Evolutionary conservation across 2,329 filamentous ascomycete genomes (phyloP).

Genomic region (Botrytis fragariae): DNA sequence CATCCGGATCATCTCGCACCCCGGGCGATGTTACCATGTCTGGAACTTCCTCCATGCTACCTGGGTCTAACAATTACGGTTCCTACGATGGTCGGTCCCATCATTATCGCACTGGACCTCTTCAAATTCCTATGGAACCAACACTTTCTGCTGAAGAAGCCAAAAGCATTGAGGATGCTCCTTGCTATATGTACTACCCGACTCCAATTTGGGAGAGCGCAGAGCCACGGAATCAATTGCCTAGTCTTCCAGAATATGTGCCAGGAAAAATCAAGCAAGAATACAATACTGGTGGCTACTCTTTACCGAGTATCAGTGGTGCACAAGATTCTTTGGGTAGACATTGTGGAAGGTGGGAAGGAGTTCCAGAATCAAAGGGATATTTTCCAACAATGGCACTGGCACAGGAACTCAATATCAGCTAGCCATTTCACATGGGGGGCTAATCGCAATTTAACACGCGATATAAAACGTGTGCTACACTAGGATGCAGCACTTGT

Average conservation of each 20-base stretch:
- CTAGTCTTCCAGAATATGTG: slow-evolving; percentile 30
- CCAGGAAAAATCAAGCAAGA: slow-evolving; percentile 35
- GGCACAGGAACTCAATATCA: slow-evolving; percentile 38
- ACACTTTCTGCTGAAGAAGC: slow-evolving; percentile 36
- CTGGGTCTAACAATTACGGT: slow-evolving; percentile 30
- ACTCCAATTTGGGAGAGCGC: slow-evolving; percentile 34
- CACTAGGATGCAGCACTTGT: background rate
- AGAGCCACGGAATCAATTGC: slow-evolving; percentile 34
- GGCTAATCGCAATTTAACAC: background rate
- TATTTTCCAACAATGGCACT: slow-evolving; percentile 36
- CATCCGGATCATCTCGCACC: slow-evolving; percentile 29
- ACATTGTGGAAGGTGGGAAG: slow-evolving; percentile 39
- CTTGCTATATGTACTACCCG: slow-evolving; percentile 38
- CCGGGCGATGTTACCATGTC: slow-evolving; percentile 36
- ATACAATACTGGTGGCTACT: slow-evolving; percentile 29
- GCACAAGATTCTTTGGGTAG: slow-evolving; percentile 28
- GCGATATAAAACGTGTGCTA: background rate
- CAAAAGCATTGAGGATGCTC: slow-evolving; percentile 34
- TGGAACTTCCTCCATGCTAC: slow-evolving; percentile 33
- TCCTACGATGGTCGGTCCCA: slow-evolving; percentile 34
- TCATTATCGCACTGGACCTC: slow-evolving; percentile 31
- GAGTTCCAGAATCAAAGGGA: slow-evolving; percentile 31
- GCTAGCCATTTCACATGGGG: slow-evolving; percentile 11
- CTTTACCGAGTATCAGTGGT: slow-evolving; percentile 32
- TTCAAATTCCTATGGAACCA: slow-evolving; percentile 38